phyloP scores from a whole-genome alignment of 495 filamentous ascomycete species.

The Penicillium bialowiezense region DNA sequence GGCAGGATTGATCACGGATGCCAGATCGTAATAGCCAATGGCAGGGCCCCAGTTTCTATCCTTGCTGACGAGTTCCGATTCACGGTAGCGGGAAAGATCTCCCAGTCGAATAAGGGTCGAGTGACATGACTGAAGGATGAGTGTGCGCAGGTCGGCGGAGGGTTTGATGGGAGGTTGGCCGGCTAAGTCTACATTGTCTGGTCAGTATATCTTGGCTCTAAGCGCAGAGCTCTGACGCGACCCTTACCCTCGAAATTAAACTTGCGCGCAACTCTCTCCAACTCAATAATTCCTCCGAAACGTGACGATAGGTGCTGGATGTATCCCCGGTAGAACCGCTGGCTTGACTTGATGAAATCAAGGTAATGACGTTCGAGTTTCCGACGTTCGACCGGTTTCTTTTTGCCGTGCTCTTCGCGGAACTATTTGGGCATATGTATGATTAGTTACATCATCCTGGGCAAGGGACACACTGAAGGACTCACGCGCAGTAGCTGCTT shows the following conservation, averaged over 20 bases:
- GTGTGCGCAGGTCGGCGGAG: conserved; percentile 47
- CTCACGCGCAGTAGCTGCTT: conserved; percentile 55
- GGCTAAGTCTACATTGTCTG: conserved; percentile 34
- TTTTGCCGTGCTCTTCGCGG: conserved; percentile 52
- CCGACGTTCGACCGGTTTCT: conserved; percentile 70
- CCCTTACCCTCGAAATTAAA: conserved; percentile 60
- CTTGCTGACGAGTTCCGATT: conserved; percentile 61
- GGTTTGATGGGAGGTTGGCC: conserved; percentile 34
- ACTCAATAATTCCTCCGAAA: conserved; percentile 67
- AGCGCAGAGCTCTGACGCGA: neutral
- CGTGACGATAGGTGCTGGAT: conserved; percentile 74
- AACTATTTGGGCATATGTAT: conserved; percentile 34
- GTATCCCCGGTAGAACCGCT: conserved; percentile 82
- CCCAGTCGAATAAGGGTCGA: conserved; percentile 81
- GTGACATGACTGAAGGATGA: conserved; percentile 74
- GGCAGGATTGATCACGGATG: conserved; percentile 70
- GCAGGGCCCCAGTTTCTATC: conserved; percentile 77
- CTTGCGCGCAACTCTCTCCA: conserved; percentile 66
- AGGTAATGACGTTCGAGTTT: conserved; percentile 78
- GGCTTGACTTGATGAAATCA: conserved; percentile 79
- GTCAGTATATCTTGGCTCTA: conserved; percentile 27
- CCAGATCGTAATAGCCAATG: conserved; percentile 79
- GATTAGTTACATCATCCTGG: conserved; percentile 13
- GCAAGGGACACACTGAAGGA: neutral
- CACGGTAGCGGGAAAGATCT: conserved; percentile 88